Percentiles rank a stretch among this genome's conserved stretches.
Evolutionary conservation across 2,329 filamentous ascomycete genomes (phyloP).

Genomic region (Westerdykella ornata): DNA sequence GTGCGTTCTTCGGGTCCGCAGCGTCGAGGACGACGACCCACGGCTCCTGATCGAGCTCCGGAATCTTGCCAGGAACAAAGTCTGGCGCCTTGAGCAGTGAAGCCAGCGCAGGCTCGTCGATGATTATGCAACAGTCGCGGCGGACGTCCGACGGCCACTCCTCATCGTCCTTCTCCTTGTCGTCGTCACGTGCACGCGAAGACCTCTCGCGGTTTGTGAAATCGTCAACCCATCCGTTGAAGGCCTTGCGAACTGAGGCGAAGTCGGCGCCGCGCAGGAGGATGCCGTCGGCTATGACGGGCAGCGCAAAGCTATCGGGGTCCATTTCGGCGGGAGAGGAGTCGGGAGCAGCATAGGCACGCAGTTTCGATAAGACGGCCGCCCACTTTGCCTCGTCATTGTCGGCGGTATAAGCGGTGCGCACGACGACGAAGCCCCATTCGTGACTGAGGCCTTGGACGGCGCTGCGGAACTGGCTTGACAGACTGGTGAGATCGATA

Average conservation of each 20-base stretch:
- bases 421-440: conserved; percentile 2
- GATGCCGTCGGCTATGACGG: not conserved
- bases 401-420: conserved; percentile 1
- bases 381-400: conserved; percentile 1
- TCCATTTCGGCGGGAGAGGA: not conserved
- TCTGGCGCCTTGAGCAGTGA: not conserved
- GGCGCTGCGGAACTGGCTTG: conserved; percentile 1
- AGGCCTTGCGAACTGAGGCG: not conserved
- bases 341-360: conserved; percentile 1
- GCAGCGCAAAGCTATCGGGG: conserved; percentile 1
- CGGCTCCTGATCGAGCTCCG: not conserved
- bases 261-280: not conserved
- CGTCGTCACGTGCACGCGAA: not conserved
- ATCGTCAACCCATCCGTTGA: conserved; percentile 4
- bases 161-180: not conserved
- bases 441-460: conserved; percentile 1
- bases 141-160: not conserved
- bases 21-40: not conserved
- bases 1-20: not conserved
- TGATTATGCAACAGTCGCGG: not conserved
- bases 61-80: not conserved
- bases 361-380: conserved; percentile 1
- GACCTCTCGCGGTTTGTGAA: not conserved
- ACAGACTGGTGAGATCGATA: conserved; percentile 1
- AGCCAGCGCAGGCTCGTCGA: not conserved